phyloP scores from a whole-genome alignment of 805 yeast species.

The Starmerella vitae region DNA sequence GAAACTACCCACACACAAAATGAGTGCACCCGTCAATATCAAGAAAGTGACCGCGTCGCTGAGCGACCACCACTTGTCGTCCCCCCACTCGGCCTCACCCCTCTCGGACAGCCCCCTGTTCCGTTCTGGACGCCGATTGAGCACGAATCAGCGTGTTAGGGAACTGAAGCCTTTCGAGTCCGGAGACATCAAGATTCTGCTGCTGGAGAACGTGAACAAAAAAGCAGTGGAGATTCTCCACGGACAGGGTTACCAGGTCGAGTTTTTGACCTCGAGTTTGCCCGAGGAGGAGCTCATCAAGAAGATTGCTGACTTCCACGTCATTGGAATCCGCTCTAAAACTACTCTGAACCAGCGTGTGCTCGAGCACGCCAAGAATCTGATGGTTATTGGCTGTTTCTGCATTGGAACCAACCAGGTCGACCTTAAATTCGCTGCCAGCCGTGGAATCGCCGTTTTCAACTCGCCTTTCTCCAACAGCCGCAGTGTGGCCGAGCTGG shows the following conservation, averaged over 20 bases:
- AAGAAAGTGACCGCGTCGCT: constrained; percentile 10
- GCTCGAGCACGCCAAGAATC: constrained; percentile 72
- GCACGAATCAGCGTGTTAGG: constrained; percentile 32
- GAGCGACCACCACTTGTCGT: constrained; percentile 5
- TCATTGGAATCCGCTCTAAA: constrained; percentile 95
- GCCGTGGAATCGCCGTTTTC: constrained; percentile 88
- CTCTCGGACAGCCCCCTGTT: constrained; percentile 9
- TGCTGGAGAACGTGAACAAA: constrained; percentile 84
- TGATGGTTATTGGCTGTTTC: constrained; percentile 90
- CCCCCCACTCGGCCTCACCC: constrained; percentile 15
- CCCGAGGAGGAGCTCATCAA: constrained; percentile 89
- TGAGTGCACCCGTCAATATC: constrained; percentile 26
- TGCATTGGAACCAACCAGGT: constrained; percentile 99
- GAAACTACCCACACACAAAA: too few relatives aligned
- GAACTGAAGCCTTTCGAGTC: constrained; percentile 87
- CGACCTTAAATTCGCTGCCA: constrained; percentile 81
- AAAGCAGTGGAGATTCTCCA: constrained; percentile 80
- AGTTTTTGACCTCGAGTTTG: constrained; percentile 75
- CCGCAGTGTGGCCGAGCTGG: constrained; percentile 95
- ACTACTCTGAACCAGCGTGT: constrained; percentile 74
- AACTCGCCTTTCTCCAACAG: constrained; percentile 98
- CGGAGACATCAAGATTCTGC: constrained; percentile 82
- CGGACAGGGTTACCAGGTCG: constrained; percentile 93
- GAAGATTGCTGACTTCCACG: constrained; percentile 86
- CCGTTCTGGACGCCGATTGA: constrained; percentile 19